Base-by-base conservation (phyloP, 495 filamentous ascomycete species). In the Penicillium dipodomyicola region DNA sequence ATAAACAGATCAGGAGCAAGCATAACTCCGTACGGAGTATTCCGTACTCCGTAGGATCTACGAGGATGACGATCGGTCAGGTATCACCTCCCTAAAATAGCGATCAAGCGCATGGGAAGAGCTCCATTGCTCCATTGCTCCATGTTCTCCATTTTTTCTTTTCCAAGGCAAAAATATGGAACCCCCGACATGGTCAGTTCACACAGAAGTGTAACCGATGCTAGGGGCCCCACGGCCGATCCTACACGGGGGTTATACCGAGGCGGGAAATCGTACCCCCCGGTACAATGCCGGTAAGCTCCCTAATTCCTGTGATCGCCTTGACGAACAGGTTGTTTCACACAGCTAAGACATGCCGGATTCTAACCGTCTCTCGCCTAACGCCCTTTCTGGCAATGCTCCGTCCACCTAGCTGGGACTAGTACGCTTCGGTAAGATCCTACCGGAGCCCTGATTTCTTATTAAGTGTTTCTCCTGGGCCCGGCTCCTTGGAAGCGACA, bases 321-420 rank as follows among this genome's bases (percentile, higher is more conserved):
- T 58, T 56, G 60, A 68, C 65, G 63, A 68, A 67, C 65, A 56
- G 65, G 54, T 47, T 65, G 65, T 67, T 65, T 65, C 65, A 53
- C 57, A 60, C 59, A 33, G 19, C 39, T 12, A 37, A 37, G 29
- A 37, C 20, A 27, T 46, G 33, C 52, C 52, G 33, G 46, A 15
- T 54, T 19, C 32, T 9, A 20, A 54, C 41, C 17, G 33, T 43
- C 50, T 33, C 41, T 46, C 12, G 27, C 22, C n/a, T 40, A 40
- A 15, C 1, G 14, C 20, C 1, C n/a, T 19, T 48, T 17, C 15
- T 6, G 29, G 17, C 25, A 2, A 32, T 14, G 12, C 25, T n/a
- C 44, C 25, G 30, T 33, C 5, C 25, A 11, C 44, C 25, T 47
- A 27, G 3, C n/a, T 32, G 27, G 27, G n/a, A 32, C 45, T 30